Conservation (phyloP, 2,329 filamentous ascomycete species). For the Hortaea werneckii region DNA sequence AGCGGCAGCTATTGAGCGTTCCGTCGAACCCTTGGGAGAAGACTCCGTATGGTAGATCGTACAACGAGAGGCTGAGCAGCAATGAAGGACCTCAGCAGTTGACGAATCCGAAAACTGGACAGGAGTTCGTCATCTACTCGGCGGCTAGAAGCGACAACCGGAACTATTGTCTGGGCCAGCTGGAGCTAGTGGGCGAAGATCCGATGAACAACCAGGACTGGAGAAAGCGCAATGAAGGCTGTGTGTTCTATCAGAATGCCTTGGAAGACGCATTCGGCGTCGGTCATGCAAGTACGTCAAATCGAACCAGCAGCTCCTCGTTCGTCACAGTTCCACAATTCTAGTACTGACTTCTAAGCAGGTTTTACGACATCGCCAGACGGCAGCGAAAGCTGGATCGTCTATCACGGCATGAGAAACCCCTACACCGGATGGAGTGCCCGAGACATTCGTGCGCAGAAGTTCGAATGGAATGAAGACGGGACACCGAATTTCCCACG, state of each 20-base stretch:
- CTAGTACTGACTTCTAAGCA: background rate
- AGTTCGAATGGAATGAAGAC: constrained; percentile 39
- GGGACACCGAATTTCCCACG: constrained; percentile 38
- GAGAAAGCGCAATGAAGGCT: constrained; percentile 38
- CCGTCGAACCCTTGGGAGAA: constrained; percentile 43
- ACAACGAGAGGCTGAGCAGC: constrained; percentile 37
- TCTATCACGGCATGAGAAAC: constrained; percentile 44
- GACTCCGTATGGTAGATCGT: constrained; percentile 37
- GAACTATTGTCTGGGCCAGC: constrained; percentile 43
- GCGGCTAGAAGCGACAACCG: constrained; percentile 42
- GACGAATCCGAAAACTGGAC: constrained; percentile 36
- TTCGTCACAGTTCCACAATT: background rate
- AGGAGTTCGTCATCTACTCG: constrained; percentile 40
- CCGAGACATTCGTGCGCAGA: constrained; percentile 40
- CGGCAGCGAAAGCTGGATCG: constrained; percentile 39
- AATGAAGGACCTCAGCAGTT: constrained; percentile 45
- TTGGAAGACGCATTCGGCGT: constrained; percentile 37
- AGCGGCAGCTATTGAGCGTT: constrained; percentile 38
- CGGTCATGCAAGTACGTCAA: constrained; percentile 35
- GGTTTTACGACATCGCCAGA: constrained; percentile 39
- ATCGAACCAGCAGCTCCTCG: background rate
- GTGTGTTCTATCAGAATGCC: constrained; percentile 42
- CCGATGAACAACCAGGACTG: constrained; percentile 41
- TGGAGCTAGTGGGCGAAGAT: constrained; percentile 40
- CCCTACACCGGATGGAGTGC: constrained; percentile 38